Percentiles rank a stretch among this genome's conserved stretches.
Evolutionary conservation across 1,284 basidiomycete genomes (phyloP).

Genomic region (Coriolopsis trogii): DNA sequence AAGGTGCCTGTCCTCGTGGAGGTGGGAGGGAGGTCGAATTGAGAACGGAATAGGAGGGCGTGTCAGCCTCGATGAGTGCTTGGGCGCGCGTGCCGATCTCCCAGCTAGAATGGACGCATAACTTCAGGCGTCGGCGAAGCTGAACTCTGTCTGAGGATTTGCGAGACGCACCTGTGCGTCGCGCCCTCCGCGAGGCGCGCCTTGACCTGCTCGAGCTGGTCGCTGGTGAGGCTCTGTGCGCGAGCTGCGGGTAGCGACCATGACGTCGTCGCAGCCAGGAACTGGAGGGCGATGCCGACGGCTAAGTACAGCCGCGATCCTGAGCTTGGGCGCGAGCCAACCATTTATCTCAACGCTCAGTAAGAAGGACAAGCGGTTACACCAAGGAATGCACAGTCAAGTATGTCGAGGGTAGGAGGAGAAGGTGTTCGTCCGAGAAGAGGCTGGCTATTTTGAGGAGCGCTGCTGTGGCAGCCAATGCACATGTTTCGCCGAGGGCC

Average conservation of each 20-base stretch:
- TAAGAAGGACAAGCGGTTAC: neutral
- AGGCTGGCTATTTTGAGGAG: neutral
- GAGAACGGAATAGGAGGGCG: conserved; percentile 66
- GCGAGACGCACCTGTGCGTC: conserved; percentile 45
- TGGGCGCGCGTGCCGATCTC: conserved; percentile 80
- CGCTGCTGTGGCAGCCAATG: too few species aligned
- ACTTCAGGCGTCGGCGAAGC: too few species aligned
- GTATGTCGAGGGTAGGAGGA: neutral
- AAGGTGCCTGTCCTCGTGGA: conserved; percentile 41
- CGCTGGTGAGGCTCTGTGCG: conserved; percentile 36
- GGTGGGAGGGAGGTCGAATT: conserved; percentile 40
- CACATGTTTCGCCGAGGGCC: conserved; percentile 1
- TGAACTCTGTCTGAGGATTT: neutral
- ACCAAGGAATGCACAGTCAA: neutral
- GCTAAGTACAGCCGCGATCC: conserved; percentile 2
- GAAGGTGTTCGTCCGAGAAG: neutral
- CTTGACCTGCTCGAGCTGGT: conserved; percentile 42
- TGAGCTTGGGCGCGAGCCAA: neutral
- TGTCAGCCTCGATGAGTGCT: conserved; percentile 71
- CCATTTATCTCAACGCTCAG: neutral
- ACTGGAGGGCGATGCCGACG: conserved; percentile 1
- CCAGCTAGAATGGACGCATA: too few species aligned
- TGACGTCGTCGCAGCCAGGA: conserved; percentile 3
- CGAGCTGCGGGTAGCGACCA: neutral
- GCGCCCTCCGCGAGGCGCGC: conserved; percentile 50